phyloP scores from a whole-genome alignment of 768 basidiomycete species.

The Tephrocybe sp. region DNA sequence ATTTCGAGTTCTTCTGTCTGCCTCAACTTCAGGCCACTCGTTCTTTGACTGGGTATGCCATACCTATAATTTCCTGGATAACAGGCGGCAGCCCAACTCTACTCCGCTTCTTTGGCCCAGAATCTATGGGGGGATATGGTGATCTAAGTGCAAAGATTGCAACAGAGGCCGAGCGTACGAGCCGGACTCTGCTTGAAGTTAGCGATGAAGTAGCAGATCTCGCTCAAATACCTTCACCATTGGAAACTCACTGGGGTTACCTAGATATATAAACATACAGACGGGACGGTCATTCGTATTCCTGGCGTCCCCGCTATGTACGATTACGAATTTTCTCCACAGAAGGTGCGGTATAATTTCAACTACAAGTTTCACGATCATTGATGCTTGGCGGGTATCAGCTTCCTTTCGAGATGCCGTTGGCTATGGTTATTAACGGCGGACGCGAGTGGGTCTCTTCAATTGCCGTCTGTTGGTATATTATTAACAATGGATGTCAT shows the following conservation, averaged over 20 bases:
- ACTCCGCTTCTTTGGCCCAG: slow-evolving; percentile 18
- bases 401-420: slow-evolving; percentile 5
- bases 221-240: neutral
- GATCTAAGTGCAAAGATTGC: slow-evolving; percentile 16
- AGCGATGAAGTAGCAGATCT: slow-evolving; percentile 15
- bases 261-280: slow-evolving; percentile 17
- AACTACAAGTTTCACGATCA: neutral
- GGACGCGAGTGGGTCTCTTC: slow-evolving; percentile 3
- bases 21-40: slow-evolving; percentile 12
- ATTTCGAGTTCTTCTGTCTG: slow-evolving; percentile 10
- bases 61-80: slow-evolving; percentile 17
- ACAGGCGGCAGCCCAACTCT: slow-evolving; percentile 8
- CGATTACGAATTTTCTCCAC: slow-evolving; percentile 22
- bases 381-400: neutral
- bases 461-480: neutral
- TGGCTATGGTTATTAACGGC: neutral
- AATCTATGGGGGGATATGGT: slow-evolving; percentile 20
- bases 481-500: neutral
- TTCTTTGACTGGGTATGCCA: slow-evolving; percentile 13
- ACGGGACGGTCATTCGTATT: slow-evolving; percentile 19
- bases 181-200: slow-evolving; percentile 11
- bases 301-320: slow-evolving; percentile 23
- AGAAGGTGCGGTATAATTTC: slow-evolving; percentile 9
- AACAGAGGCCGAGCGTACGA: slow-evolving; percentile 12
- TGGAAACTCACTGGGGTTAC: neutral